Base-by-base conservation (phyloP, 306 rosid genomes). In the Gastrolobium bilobum region DNA sequence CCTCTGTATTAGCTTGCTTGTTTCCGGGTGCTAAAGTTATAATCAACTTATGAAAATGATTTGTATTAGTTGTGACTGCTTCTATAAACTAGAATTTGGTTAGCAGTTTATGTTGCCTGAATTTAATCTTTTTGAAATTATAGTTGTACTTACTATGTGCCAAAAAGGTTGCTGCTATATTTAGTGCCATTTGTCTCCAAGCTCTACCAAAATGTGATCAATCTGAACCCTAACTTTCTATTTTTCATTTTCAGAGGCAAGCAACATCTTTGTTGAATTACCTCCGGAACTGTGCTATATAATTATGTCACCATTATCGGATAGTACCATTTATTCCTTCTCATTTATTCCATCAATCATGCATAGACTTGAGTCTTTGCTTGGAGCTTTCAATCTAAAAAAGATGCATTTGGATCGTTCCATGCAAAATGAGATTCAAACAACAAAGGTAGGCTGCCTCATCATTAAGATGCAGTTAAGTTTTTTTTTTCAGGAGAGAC, bases 211-310 rank as follows among this genome's bases (percentile, higher is more conserved):
- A 75, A 33, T 75, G 48, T 31, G 40, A 63, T 26, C 40, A 11
- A 62, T 56, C 44, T 84, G 47, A 84, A 76, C 44, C 38, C 54
- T 66, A 60, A 70, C 68, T 1, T 44, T 48, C 35, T 10, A 29
- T 40, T 43, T 64, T 9, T 13, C 52, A 3, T 52, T 84, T 86
- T 82, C 92, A 92, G 97, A 86, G 73, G 71, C 86, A 13, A 80
- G 82, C 52, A 83, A 75, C 73, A 33, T 5, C 8, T 73, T 71
- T 63, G 97, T 89, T 53, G 97, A 92, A 72, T 76, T 94, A 75
- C 99, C 99, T 11, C 97, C 97, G 0, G 97, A 94, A 48, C 83
- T 94, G 8, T 94, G 99, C 66, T 53, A 7, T 68, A 72, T 94
- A 8, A 65, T 92, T 53, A 87, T 94, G 94, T 88, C 97, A 11